These are phyloP conservation scores for Annulohypoxylon stygium DNA, from an alignment of 495 filamentous ascomycete genomes.

Conservation along the genomic window DNA sequence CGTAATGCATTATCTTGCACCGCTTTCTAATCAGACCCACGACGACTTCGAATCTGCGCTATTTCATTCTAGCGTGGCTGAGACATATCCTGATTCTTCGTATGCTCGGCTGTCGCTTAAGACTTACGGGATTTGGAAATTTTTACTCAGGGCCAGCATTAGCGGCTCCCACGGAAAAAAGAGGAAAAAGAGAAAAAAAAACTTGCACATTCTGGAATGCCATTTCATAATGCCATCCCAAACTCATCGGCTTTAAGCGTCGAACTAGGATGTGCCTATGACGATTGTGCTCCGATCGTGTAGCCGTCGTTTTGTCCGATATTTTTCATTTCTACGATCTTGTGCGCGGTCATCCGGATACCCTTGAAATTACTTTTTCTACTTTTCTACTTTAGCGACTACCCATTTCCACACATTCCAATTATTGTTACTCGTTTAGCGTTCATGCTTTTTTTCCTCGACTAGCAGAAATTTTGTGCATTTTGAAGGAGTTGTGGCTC, in stretches of 20 bases:
- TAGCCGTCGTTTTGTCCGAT: slow-evolving; percentile 12
- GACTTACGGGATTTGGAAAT: slow-evolving; percentile 33
- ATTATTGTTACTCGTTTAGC: slow-evolving; percentile 1
- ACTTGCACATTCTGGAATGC: slow-evolving; percentile 22
- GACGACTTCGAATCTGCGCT: slow-evolving; percentile 20
- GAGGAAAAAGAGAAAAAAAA: slow-evolving; percentile 9
- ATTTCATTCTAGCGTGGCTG: neutral
- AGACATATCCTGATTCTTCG: slow-evolving; percentile 13
- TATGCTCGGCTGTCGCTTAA: neutral
- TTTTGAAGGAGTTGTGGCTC: slow-evolving; percentile 20
- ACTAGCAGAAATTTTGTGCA: slow-evolving; percentile 17
- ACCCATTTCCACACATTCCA: slow-evolving; percentile 1
- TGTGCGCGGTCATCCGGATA: slow-evolving; percentile 30
- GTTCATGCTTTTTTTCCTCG: neutral
- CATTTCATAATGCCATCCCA: slow-evolving; percentile 19
- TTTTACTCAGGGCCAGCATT: slow-evolving; percentile 2
- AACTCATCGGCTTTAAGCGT: slow-evolving; percentile 3
- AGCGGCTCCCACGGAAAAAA: slow-evolving; percentile 9
- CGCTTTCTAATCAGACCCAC: slow-evolving; percentile 11
- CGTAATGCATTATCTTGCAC: slow-evolving; percentile 41
- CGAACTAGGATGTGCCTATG: neutral
- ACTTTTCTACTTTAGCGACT: neutral
- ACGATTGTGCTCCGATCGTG: slow-evolving; percentile 9
- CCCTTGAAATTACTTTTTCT: slow-evolving; percentile 23
- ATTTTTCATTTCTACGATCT: slow-evolving; percentile 12